Base-by-base conservation (phyloP, 495 filamentous ascomycete species). In the Hypoxylon lenormandii region DNA sequence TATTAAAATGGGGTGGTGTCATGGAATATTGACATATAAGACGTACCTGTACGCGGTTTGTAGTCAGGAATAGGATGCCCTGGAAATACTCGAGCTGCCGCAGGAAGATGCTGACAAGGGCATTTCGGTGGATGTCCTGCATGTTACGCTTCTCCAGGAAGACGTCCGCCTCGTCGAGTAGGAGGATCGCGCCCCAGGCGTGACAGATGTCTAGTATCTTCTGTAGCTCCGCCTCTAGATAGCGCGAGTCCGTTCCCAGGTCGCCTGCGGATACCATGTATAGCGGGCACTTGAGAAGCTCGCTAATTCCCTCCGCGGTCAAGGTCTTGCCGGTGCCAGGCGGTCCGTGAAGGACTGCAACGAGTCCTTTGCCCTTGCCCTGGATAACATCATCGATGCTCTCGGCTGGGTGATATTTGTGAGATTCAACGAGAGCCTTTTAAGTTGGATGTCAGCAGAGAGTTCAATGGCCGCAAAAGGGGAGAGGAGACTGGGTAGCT, bases 331-430 rank as follows among this genome's bases (percentile, higher is more conserved):
- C 86, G 5, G 83, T 81, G 0, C 87, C 88, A 0, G 88, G 86
- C 0, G 76, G 78, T 5, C 88, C 88, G 26, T 84, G 83, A 0
- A 90, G 80, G 1, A 90, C 77, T 21, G 84, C 80, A 42, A 88
- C 84, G n/a, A 89, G 79, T 7, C 87, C 87, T 53, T 83, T 84
- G 30, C 88, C 88, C 72, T 88, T 88, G 60, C 83, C 82, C 38
- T 90, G 87, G 46, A 93, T 91, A 23, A 93, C 88, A 69, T 92
- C 90, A 74, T 93, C 92, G 64, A 96, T 93, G 67, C 91, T 96
- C 64, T 92, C 84, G 7, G 90, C 89, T 0, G 88, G 90, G 60
- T 92, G 87, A 77, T 92, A 94, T 51, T 72, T 94, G 78, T 94
- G 92, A 0, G 87, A 90, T 66, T 92, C 87, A 6, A 94, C 92